Percentiles rank a stretch among this genome's conserved stretches.
phyloP scores from a whole-genome alignment of 2,329 filamentous ascomycete species.

The Penicillium sp. region DNA sequence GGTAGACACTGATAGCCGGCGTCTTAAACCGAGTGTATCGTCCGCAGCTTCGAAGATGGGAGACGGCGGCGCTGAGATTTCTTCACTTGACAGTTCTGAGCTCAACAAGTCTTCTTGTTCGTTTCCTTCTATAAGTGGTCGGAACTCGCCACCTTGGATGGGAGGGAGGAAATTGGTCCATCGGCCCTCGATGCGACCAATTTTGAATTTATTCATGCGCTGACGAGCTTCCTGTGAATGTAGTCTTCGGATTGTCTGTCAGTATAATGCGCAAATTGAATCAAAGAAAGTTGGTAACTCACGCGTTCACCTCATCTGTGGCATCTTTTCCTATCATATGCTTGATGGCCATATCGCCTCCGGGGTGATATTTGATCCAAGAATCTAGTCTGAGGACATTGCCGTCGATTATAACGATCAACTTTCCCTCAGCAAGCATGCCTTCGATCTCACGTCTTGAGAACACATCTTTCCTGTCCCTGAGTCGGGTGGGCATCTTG shows the following conservation, averaged over 20 bases:
- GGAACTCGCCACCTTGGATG: constrained; percentile 79
- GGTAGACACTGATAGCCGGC: constrained; percentile 31
- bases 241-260: constrained; percentile 55
- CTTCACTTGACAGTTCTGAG: constrained; percentile 46
- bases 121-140: constrained; percentile 48
- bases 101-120: constrained; percentile 25
- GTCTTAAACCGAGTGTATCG: constrained; percentile 31
- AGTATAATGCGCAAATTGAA: background rate
- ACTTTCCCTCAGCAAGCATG: constrained; percentile 74
- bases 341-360: constrained; percentile 79
- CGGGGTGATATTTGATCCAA: constrained; percentile 87
- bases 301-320: constrained; percentile 89
- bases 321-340: constrained; percentile 93
- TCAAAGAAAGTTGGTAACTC: constrained; percentile 37
- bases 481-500: background rate
- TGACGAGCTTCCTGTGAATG: constrained; percentile 73
- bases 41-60: constrained; percentile 56
- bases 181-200: constrained; percentile 72
- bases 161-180: constrained; percentile 88
- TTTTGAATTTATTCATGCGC: constrained; percentile 74
- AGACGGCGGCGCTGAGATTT: constrained; percentile 55
- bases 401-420: constrained; percentile 75
- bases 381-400: constrained; percentile 80
- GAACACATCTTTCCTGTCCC: constrained; percentile 18
- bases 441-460: constrained; percentile 61